Conservation (phyloP, 2,329 filamentous ascomycete species). For the Colletotrichum costaricense region DNA sequence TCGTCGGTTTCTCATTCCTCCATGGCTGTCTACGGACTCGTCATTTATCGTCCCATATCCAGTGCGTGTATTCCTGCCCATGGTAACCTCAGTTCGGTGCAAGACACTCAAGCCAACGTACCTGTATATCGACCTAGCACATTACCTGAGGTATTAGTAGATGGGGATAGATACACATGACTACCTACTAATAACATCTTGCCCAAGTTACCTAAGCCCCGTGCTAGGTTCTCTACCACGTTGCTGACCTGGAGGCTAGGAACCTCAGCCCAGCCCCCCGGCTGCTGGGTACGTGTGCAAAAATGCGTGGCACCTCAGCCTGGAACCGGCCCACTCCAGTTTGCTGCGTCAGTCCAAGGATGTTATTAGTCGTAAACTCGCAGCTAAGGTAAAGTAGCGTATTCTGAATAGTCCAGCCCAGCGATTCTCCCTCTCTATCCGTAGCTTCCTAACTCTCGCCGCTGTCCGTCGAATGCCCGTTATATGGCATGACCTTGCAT, state of each 20-base stretch:
- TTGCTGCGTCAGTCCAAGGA: background rate
- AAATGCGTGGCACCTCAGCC: conserved; percentile 7
- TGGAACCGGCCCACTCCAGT: background rate
- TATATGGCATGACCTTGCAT: background rate
- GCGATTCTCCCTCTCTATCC: background rate
- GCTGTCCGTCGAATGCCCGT: background rate
- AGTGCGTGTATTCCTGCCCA: background rate
- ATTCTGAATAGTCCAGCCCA: background rate
- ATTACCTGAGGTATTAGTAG: background rate
- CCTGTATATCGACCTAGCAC: background rate
- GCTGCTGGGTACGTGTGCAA: background rate
- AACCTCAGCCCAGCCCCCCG: background rate
- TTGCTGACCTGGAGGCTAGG: background rate
- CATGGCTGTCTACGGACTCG: background rate
- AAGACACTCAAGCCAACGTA: background rate
- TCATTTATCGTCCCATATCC: background rate
- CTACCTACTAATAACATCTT: no score
- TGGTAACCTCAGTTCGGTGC: background rate
- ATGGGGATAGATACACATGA: background rate
- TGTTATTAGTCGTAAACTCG: background rate
- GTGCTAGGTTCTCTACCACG: background rate
- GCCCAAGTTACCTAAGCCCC: no score
- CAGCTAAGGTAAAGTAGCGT: background rate
- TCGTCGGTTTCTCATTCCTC: background rate
- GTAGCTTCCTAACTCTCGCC: background rate